A percentile compares a stretch with the other conserved stretches of the same genome.
phyloP scores from a whole-genome alignment of 108 stramenopile species.

The Cyclostephanos invisitatus region DNA sequence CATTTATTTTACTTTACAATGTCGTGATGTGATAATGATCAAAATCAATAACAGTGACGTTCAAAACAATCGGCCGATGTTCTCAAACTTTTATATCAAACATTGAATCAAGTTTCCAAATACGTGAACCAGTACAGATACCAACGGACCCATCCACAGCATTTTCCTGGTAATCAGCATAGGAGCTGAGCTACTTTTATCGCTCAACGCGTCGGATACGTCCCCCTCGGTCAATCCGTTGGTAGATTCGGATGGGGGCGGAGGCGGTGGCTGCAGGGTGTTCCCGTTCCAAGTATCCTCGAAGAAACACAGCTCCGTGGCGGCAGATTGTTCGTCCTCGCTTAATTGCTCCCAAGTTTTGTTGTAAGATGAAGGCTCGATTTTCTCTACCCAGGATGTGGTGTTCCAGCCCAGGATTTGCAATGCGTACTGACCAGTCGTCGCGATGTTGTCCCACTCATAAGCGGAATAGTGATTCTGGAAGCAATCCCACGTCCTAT shows the following conservation, averaged over 20 bases:
- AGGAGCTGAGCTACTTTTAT: not conserved
- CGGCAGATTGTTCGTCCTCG: conserved; percentile 20
- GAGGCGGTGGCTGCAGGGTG: not conserved
- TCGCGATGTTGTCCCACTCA: conserved; percentile 35
- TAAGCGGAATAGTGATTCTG: conserved; percentile 52
- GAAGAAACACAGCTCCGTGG: conserved; percentile 42
- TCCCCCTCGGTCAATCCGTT: not conserved
- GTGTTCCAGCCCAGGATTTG: conserved; percentile 39
- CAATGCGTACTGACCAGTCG: conserved; percentile 31
- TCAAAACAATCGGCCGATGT: too few species aligned
- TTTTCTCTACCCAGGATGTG: conserved; percentile 22
- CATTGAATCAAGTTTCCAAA: too few species aligned
- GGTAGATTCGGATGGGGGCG: not conserved
- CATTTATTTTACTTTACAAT: too few species aligned
- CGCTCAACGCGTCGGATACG: not conserved
- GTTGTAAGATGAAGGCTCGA: conserved; percentile 15
- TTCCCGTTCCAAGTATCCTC: conserved; percentile 34
- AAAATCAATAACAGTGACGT: too few species aligned
- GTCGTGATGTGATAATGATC: too few species aligned
- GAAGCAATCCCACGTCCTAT: conserved; percentile 56
- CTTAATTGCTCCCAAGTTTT: conserved; percentile 31
- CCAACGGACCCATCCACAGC: not conserved
- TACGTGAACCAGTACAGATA: too few species aligned
- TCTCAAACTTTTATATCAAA: too few species aligned
- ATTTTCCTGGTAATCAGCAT: not conserved